Conservation (phyloP, 2,329 filamentous ascomycete species). For the Diplocarpon rosae region DNA sequence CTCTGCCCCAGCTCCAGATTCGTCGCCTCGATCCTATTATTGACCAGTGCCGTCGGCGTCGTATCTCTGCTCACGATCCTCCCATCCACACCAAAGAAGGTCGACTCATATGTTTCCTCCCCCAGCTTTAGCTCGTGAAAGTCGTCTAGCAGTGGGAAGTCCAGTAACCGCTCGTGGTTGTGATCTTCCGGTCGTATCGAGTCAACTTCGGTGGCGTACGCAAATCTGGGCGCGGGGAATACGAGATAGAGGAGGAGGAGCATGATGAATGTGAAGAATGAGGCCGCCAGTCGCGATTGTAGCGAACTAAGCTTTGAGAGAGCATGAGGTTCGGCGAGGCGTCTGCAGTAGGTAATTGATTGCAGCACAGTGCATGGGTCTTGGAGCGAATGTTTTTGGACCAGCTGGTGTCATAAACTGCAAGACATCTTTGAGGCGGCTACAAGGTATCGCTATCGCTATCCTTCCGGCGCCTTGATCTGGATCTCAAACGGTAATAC, state of each 20-base stretch:
- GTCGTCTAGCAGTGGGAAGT: conserved; percentile 25
- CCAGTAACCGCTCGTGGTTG: conserved; percentile 35
- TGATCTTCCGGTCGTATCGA: conserved; percentile 34
- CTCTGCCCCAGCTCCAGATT: conserved; percentile 54
- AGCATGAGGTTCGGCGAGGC: conserved; percentile 22
- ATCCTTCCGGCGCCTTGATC: too few relatives aligned
- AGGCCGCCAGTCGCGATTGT: conserved; percentile 62
- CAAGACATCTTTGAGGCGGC: not conserved
- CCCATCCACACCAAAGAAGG: conserved; percentile 50
- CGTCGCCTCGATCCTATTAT: conserved; percentile 51
- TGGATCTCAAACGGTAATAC: too few relatives aligned
- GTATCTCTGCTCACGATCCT: conserved; percentile 52
- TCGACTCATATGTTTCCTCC: conserved; percentile 42
- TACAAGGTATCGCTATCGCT: too few relatives aligned
- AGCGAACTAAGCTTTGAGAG: conserved; percentile 48
- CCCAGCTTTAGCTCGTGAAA: conserved; percentile 26
- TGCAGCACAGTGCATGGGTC: not conserved
- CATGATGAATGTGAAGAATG: conserved; percentile 48
- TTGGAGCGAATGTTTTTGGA: not conserved
- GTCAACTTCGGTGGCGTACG: conserved; percentile 48
- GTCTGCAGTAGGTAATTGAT: conserved; percentile 4
- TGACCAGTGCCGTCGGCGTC: conserved; percentile 39
- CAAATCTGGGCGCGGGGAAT: conserved; percentile 47
- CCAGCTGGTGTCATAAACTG: not conserved
- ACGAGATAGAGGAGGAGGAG: conserved; percentile 50